Evolutionary conservation across 164 flowering plant species (phyloP), one percentile per base, ranked within the genome.

Genomic region (Akebia trifoliata): DNA sequence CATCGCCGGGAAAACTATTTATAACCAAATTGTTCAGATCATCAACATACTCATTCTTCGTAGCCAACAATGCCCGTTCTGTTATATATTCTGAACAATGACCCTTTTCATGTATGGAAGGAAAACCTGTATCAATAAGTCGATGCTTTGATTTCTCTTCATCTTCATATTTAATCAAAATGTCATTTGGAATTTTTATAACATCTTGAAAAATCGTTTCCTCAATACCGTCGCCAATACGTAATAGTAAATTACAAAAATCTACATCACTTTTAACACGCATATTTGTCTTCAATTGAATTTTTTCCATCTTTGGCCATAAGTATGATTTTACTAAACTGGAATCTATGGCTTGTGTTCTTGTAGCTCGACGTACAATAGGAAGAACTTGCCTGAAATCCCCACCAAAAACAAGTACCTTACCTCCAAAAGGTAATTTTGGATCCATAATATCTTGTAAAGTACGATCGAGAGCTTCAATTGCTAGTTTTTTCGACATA

Each of bases 341-440:
- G 35, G 36, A 8, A 25, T 38, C 20, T n/a, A 48, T 21, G 3
- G n/a, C n/a, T 24, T 59, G 3, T 21, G 2, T 17, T n/a, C 34
- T 59, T 25, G 36, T 22, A 8, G 38, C 53, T 1, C 20, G 26
- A 2, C 26, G 55, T 6, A 60, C 18, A 3, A 64, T 30, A 4
- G 42, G 62, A 4, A 69, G 21, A 0, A 18, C 29, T 31, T 60
- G 56, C 17, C 32, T 0, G 31, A 69, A 59, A 26, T 59, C 57
- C 3, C 61, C 61, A 2, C 70, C n/a, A 28, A 67, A 48, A 3
- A 60, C 49, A 39, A 66, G 8, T 4, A 48, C 21, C 32, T 66
- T 66, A 2, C 64, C 48, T 6, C 65, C 71, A 49, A 71, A 66
- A 1, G 24, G 31, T 15, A 2, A 2, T 3, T 34, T 0, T 0